These are phyloP conservation scores for Carex pumila DNA, from an alignment of 176 grass and related monocot species.

Conservation along the genomic window DNA sequence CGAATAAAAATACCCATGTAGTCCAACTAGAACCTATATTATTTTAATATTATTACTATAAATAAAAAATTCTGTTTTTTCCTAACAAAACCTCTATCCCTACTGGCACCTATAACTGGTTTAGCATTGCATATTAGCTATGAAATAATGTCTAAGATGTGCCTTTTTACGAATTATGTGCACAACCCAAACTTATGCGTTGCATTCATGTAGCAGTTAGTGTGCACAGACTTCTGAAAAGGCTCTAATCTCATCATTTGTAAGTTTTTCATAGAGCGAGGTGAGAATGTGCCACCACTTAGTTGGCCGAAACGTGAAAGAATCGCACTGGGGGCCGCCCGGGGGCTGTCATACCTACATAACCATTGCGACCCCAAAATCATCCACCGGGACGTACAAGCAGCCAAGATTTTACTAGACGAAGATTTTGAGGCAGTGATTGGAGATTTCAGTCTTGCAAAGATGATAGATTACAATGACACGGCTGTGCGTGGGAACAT, in stretches of 20 bases:
- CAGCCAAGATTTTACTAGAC: constrained; percentile 65
- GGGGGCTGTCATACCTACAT: constrained; percentile 63
- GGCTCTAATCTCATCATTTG: background rate
- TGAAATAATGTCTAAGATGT: background rate
- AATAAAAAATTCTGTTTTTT: too few relatives aligned
- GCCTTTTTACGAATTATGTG: background rate
- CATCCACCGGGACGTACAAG: constrained; percentile 78
- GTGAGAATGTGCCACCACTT: constrained; percentile 34
- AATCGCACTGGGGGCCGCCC: constrained; percentile 62
- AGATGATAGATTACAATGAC: constrained; percentile 76
- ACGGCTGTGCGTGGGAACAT: constrained; percentile 56
- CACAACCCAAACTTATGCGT: background rate
- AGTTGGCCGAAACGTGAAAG: constrained; percentile 40
- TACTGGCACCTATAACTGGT: background rate
- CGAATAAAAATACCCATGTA: too few relatives aligned
- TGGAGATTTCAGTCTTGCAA: constrained; percentile 67
- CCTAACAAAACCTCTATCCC: too few relatives aligned
- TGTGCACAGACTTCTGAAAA: background rate
- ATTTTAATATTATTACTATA: too few relatives aligned
- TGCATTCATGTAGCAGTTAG: background rate
- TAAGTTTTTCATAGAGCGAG: constrained; percentile 37
- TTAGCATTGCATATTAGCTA: background rate
- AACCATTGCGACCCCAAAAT: constrained; percentile 87
- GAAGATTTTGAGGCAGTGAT: constrained; percentile 65
- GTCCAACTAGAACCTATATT: too few relatives aligned